Evolutionary conservation across 805 yeast species (phyloP).

Genomic region (Candida ficus): DNA sequence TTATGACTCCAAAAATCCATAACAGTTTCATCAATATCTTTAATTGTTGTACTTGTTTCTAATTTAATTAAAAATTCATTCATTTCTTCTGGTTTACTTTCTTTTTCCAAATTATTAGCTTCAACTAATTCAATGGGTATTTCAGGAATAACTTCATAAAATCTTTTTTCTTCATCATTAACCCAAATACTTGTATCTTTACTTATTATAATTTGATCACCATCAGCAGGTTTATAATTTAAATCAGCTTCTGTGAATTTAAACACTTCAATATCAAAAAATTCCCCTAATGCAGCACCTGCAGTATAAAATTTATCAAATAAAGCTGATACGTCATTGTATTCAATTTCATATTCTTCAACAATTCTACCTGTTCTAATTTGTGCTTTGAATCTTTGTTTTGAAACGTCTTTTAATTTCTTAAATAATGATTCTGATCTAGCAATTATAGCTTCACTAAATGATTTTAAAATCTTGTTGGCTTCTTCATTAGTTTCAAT

Average conservation of each 20-base stretch:
- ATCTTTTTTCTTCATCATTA: conserved; percentile 55
- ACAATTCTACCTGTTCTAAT: conserved; percentile 59
- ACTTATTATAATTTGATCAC: conserved; percentile 24
- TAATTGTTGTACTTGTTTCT: conserved; percentile 38
- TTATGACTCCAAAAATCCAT: conserved; percentile 41
- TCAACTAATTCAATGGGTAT: conserved; percentile 31
- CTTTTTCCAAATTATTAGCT: conserved; percentile 21
- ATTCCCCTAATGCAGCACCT: conserved; percentile 38
- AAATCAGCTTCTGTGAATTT: conserved; percentile 23
- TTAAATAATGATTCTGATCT: conserved; percentile 32
- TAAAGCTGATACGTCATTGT: conserved; percentile 28
- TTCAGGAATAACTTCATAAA: conserved; percentile 54
- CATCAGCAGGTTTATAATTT: conserved; percentile 22
- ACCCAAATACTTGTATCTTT: conserved; percentile 50
- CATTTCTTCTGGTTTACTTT: conserved; percentile 31
- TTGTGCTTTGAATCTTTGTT: conserved; percentile 46
- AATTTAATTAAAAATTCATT: conserved; percentile 38
- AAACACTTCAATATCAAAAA: conserved; percentile 36
- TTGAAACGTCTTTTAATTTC: conserved; percentile 31
- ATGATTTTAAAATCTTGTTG: conserved; percentile 32
- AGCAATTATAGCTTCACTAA: conserved; percentile 37
- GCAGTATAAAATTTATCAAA: conserved; percentile 41
- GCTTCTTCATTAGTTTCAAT: conserved; percentile 27
- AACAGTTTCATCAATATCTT: conserved; percentile 46
- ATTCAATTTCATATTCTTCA: conserved; percentile 34